Base-by-base conservation (phyloP, 2,329 filamentous ascomycete genomes). In the Orbilia javanica region DNA sequence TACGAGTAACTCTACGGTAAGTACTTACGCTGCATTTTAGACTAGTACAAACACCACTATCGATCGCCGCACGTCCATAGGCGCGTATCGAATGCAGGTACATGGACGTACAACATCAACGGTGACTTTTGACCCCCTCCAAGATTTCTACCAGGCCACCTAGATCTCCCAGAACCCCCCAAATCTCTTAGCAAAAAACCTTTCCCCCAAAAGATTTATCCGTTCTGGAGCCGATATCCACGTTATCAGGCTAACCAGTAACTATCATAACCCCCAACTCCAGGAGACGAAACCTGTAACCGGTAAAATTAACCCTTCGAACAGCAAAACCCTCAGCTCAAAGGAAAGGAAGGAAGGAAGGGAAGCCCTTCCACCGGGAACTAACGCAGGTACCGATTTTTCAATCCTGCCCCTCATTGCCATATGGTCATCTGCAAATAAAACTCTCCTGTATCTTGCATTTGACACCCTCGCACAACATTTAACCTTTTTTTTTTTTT, bases 381-480 rank as follows among this genome's bases (percentile, higher is more conserved):
- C 62, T 53, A 52, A 73, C 52, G 62, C 69, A 60, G 62, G 60
- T 73, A 66, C 69, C 50, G 42, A 67, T 66, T 50, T 65, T 48
- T 20, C 5, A 50, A 50, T 10, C 52, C 31, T 18, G 0, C 13
- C 29, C 29, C 31, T 18, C 11, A n/a, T 29, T 18, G 15, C 13
- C 27, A n/a, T 31, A 29, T 53, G 22, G 18, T 25, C 50, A 18
- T 4, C 5, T 3, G n/a, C 5, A 34, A 48, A 48, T 5, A 20
- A 18, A 64, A 53, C 15, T 15, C 60, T 72, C 60, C 60, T 65
- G 68, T 57, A 65, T 53, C 68, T 50, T 39, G 39, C 68, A 65
- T 65, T 27, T 18, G 20, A 29, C 25, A 25, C 50, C 50, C 50
- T 53, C 29, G 29, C 29, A 57, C 52, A 57, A 13, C 29, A 20